Percentiles rank a stretch among this genome's conserved stretches.
phyloP scores from a whole-genome alignment of 768 basidiomycete genomes.

The Serendipita sp. region DNA sequence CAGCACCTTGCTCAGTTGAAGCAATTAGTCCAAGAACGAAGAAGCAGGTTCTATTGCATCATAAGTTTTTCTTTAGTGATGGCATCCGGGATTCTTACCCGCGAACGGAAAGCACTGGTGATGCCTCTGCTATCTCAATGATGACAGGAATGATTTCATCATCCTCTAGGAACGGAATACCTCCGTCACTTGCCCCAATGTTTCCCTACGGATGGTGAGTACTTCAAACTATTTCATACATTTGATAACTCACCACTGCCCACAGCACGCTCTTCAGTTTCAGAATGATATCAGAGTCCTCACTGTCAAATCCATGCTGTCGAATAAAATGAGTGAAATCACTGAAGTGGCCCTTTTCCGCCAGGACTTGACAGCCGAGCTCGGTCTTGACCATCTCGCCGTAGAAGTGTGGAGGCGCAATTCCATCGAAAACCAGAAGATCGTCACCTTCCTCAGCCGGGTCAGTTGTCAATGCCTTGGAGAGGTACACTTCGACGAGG shows the following conservation, averaged over 20 bases:
- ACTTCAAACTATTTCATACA: neutral
- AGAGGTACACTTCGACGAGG: conserved; percentile 82
- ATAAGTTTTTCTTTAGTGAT: neutral
- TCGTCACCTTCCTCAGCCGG: conserved; percentile 53
- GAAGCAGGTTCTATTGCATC: conserved; percentile 69
- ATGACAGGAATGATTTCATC: conserved; percentile 86
- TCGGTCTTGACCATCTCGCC: conserved; percentile 97
- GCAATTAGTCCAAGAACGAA: conserved; percentile 89
- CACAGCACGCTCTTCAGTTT: conserved; percentile 92
- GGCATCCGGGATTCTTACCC: conserved; percentile 45
- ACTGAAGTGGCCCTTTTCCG: conserved; percentile 78
- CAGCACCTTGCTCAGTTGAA: conserved; percentile 80
- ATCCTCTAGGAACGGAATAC: conserved; percentile 88
- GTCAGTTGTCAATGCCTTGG: conserved; percentile 50
- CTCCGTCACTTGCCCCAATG: conserved; percentile 78
- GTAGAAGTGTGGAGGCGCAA: conserved; percentile 90
- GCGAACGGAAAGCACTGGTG: conserved; percentile 76
- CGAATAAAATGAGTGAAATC: conserved; percentile 87
- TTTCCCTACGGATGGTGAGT: conserved; percentile 49
- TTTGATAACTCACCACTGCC: conserved; percentile 72
- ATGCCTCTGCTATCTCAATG: conserved; percentile 80
- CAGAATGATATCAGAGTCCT: conserved; percentile 68
- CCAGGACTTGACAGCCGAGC: conserved; percentile 79
- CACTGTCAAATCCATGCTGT: conserved; percentile 68
- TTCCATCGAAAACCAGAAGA: conserved; percentile 60